Percentiles rank a stretch among this genome's conserved stretches.
Conservation (phyloP, 768 basidiomycete genomes). For the Auriculariales sp. region DNA sequence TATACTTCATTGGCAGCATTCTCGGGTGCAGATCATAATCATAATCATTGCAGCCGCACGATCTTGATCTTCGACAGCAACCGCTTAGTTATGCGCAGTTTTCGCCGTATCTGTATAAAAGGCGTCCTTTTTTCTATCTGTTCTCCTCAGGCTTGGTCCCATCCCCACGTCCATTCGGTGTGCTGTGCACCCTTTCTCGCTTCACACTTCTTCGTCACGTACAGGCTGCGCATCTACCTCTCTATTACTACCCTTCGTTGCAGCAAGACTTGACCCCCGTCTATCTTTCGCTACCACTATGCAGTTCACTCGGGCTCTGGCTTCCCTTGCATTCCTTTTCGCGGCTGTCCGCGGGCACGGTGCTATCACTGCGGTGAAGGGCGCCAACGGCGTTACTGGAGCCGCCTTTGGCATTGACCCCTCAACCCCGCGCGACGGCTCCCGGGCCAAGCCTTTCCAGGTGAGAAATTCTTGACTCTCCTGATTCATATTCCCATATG, state of each 20-base stretch:
- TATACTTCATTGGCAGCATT: too few relatives aligned
- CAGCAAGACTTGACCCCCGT: too few relatives aligned
- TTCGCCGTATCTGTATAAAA: too few relatives aligned
- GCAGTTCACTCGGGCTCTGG: not conserved
- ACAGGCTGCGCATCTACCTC: not conserved
- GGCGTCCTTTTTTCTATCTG: too few relatives aligned
- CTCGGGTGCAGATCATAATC: too few relatives aligned
- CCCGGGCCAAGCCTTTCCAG: slow-evolving; percentile 16
- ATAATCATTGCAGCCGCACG: too few relatives aligned
- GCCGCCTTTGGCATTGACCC: slow-evolving; percentile 13
- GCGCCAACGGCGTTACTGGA: slow-evolving; percentile 15
- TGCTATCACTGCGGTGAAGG: slow-evolving; percentile 12
- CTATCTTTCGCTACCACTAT: too few relatives aligned
- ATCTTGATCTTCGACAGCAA: too few relatives aligned
- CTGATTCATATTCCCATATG: not conserved
- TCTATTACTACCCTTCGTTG: too few relatives aligned
- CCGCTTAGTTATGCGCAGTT: too few relatives aligned
- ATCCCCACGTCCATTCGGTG: not conserved
- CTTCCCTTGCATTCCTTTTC: not conserved
- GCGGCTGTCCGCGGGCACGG: slow-evolving; percentile 10
- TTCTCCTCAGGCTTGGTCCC: too few relatives aligned
- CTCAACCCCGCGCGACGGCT: slow-evolving; percentile 13
- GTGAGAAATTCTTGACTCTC: not conserved
- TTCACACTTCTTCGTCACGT: not conserved
- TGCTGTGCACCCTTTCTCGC: not conserved